Evolutionary conservation across 768 basidiomycete species (phyloP), one percentile per base, ranked within the genome.

Genomic region (Lentinula raphanica): DNA sequence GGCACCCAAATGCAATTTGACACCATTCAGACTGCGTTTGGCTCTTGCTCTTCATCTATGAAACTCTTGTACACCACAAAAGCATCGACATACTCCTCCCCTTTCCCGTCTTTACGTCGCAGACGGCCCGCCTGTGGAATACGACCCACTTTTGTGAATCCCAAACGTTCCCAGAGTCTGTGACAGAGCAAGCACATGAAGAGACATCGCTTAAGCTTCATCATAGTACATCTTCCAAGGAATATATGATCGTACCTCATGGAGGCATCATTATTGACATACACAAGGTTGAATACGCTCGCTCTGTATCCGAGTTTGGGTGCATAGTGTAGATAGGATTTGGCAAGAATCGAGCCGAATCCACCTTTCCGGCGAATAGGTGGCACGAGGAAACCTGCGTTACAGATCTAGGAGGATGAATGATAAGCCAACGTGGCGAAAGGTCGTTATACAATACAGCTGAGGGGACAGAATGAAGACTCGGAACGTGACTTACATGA

Each of bases 261-360:
- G 44, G 87, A 88, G 17, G 92, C 92, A 44, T 72, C 65, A 72
- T 96, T 97, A 68, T 87, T 92, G 25, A 85, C 83, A 69, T 90
- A 96, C 36, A 97, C 93, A 42, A 97, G 79, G 69, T 97, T 96
- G 78, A 97, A 96, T 25, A 96, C 84, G 66, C 87, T 90, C 3
- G 82, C 87, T 63, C 81, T 75, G 72, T 89, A 89, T 32, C 90
- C 92, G 23, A 94, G 73, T 36, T 72, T 75, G 0, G 93, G 95
- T 1, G 83, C 95, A 65, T 92, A 92, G 68, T 88, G 74, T 19
- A 95, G 72, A 71, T 84, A 97, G 2, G 90, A 90, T 59, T 78
- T 79, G 3, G 89, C 93, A 36, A 98, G 81, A 6, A 82, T 74
- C 40, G 74, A 72, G 17, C 94, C 94, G 64, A 88, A 83, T 29